Conservation (phyloP, 2,329 filamentous ascomycete genomes). For the Fusarium sp. region DNA sequence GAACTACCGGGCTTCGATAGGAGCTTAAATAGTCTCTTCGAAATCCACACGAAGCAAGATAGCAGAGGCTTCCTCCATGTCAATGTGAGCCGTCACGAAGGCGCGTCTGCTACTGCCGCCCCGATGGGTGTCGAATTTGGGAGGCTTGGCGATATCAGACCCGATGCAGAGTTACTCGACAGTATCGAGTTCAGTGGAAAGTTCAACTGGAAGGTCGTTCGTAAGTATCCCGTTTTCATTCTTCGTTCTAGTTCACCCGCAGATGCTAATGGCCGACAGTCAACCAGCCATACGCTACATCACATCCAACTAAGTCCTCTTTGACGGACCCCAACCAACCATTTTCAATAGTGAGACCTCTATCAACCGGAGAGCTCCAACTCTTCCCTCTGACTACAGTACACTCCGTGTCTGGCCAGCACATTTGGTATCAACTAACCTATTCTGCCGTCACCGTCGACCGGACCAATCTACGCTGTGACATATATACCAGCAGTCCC, state of each 20-base stretch:
- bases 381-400: neutral
- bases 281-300: neutral
- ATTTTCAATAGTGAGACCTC: too few relatives aligned
- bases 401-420: rapidly evolving
- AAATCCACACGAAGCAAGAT: neutral
- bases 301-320: rapidly evolving
- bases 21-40: neutral
- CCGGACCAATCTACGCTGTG: neutral
- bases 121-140: rapidly evolving
- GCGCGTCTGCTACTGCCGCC: rapidly evolving
- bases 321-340: rapidly evolving
- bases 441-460: neutral
- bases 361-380: rapidly evolving
- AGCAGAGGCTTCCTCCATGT: neutral
- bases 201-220: neutral
- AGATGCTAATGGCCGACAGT: neutral
- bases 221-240: rapidly evolving
- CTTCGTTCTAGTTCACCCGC: rapidly evolving
- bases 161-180: neutral
- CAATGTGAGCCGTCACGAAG: neutral
- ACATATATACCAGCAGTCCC: rapidly evolving
- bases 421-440: neutral
- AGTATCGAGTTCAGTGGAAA: neutral
- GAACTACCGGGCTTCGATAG: neutral
- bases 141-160: rapidly evolving